Evolutionary conservation across 805 yeast genomes (phyloP), one percentile per base, ranked within the genome.

Genomic region (Wickerhamiella spandovensis): DNA sequence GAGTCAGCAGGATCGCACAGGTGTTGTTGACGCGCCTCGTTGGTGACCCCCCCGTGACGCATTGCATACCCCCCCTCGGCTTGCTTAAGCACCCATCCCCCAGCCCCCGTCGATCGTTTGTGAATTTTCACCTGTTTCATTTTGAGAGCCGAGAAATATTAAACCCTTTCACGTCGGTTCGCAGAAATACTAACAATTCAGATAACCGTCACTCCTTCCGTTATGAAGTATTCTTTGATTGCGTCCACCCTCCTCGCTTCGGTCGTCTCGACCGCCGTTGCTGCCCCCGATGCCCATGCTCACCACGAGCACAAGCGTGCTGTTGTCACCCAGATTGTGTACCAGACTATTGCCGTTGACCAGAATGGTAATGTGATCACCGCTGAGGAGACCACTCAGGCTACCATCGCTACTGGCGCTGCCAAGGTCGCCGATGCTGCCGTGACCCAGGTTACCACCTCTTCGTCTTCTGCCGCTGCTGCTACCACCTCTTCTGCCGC

Each of bases 261-360:
- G 46, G 46, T 56, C 38, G 58, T 57, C 24, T 56, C 57, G 43
- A 44, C 60, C 50, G 70, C 72, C 54, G 71, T 69, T 42, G 53
- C 65, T 43, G 77, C 76, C 53, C 67, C 67, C 17, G 68, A 72
- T 75, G 54, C 61, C 70, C 20, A 7, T 13, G 60, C 67, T 73
- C 51, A 68, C 72, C 60, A 65, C 61, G 84, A 79, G 68, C 55
- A 62, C 71, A 67, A 67, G 64, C 69, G 73, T 48, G 73, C 70
- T 44, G 52, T 70, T 51, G 67, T 72, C 51, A 66, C 74, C 46
- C 66, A 69, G 59, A 72, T 69, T 63, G 70, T 69, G 47, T 76
- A 78, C 57, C 66, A 70, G 53, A 72, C 78, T 44, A 64, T 71
- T 46, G 63, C 67, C 32, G 72, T 69, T 44, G 70, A 69, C 58